Base-by-base conservation (phyloP, 306 rosid species). In the Cicer bijugum region DNA sequence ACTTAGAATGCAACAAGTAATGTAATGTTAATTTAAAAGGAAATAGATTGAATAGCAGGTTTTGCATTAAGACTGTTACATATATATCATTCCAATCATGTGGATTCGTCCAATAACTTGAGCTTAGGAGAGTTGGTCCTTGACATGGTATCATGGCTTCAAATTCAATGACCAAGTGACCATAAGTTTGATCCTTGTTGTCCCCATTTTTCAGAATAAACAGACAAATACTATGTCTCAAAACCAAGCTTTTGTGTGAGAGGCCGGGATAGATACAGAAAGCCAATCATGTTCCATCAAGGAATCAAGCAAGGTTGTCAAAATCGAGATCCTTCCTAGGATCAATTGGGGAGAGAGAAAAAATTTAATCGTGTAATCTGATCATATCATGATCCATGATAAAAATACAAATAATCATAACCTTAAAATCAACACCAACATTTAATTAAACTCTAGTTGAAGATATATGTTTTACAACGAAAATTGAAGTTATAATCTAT, bases 131-230 rank as follows among this genome's bases (percentile, higher is more conserved):
- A 37, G 67, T 42, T 48, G 19, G 7, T 43, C 64, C 63, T 75
- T 66, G 67, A 66, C 74, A 55, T 55, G 67, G 70, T 43, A 53
- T 66, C 66, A 65, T 47, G 67, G 72, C 57, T 75, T 65, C 47
- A 66, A 53, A 42, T 75, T 52, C 38, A 53, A 42, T 43, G 39
- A 65, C 74, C 57, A 75, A 53, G 59, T 75, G 48, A 67, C 23
- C 68, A 44, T 55, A 48, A 67, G 28, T 67, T 55, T 15, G 40
- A 66, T 76, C 57, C 52, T 64, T 8, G 67, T 43, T 28, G 15
- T 16, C 47, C 33, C 59, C 58, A 7, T 66, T 67, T 51, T 35
- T 68, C n/a, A 11, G 51, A 55, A 43, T 56, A 67, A 56, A 57
- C 71, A 67, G 37, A 55, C 52, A 23, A 67, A 20, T 44, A 28